Conservation (phyloP, 2,329 filamentous ascomycete species). For the Pyrenochaeta sp. region DNA sequence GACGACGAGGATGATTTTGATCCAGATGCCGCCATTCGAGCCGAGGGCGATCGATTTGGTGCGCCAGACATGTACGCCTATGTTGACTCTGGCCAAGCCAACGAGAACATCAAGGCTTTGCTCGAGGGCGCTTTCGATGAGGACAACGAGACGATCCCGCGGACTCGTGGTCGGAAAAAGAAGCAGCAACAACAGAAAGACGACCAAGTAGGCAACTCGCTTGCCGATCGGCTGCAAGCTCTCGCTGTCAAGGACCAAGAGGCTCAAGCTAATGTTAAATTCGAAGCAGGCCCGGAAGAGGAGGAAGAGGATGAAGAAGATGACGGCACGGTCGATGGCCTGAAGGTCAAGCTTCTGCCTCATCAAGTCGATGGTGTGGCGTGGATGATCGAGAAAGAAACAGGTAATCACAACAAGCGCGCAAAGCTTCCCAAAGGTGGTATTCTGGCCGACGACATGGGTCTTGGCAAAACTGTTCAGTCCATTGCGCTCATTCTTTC, state of each 20-base stretch:
- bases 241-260: slow-evolving; percentile 58
- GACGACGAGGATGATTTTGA: slow-evolving; percentile 57
- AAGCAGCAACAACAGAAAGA: slow-evolving; percentile 47
- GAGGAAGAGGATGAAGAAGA: slow-evolving; percentile 63
- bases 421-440: slow-evolving; percentile 85
- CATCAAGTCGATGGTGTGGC: slow-evolving; percentile 93
- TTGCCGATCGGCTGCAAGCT: slow-evolving; percentile 56
- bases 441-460: slow-evolving; percentile 97
- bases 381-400: slow-evolving; percentile 95
- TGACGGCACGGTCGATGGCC: slow-evolving; percentile 76
- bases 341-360: slow-evolving; percentile 87
- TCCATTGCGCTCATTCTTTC: slow-evolving; percentile 87
- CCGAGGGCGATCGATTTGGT: slow-evolving; percentile 60
- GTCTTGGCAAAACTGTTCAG: slow-evolving; percentile 94
- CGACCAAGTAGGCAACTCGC: slow-evolving; percentile 46
- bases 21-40: slow-evolving; percentile 56
- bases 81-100: slow-evolving; percentile 75
- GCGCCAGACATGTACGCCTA: slow-evolving; percentile 66
- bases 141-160: slow-evolving; percentile 66
- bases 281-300: slow-evolving; percentile 36
- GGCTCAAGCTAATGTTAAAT: slow-evolving; percentile 60
- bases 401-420: slow-evolving; percentile 82
- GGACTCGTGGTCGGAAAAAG: slow-evolving; percentile 55
- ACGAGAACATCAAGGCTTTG: slow-evolving; percentile 80
- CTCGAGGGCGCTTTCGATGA: slow-evolving; percentile 83